A percentile compares a stretch with the other conserved stretches of the same genome.
phyloP scores from a whole-genome alignment of 805 yeast species.

The Saturnispora mendoncae region DNA sequence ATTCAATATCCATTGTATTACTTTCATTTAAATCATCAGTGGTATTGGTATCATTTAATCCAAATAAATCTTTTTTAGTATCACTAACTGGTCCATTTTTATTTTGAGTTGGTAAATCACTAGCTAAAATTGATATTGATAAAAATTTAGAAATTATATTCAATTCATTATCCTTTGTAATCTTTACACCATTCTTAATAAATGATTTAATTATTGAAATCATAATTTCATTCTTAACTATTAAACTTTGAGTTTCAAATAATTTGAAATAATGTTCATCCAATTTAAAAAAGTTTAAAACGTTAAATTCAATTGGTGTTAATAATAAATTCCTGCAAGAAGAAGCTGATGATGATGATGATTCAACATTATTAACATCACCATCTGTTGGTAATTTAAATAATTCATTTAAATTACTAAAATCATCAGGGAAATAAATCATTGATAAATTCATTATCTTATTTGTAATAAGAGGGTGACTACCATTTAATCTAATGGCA shows the following conservation, averaged over 20 bases:
- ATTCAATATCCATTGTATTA: conserved; percentile 35
- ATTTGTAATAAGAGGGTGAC: conserved; percentile 51
- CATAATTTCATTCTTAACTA: conserved; percentile 50
- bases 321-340: conserved; percentile 32
- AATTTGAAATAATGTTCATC: conserved; percentile 42
- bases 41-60: conserved; percentile 11
- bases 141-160: conserved; percentile 53
- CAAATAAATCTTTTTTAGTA: conserved; percentile 20
- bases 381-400: conserved; percentile 45
- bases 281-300: conserved; percentile 29
- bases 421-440: conserved; percentile 51
- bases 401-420: conserved; percentile 51
- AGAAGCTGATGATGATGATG: no score
- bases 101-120: conserved; percentile 4
- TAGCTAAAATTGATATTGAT: conserved; percentile 38
- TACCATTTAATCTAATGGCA: conserved; percentile 44
- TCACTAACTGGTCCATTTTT: conserved; percentile 20
- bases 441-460: conserved; percentile 58
- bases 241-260: conserved; percentile 41
- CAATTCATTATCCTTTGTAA: conserved; percentile 40
- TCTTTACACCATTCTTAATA: conserved; percentile 32
- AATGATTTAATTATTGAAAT: conserved; percentile 52
- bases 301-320: conserved; percentile 39
- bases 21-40: conserved; percentile 15
- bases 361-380: conserved; percentile 21